A percentile compares a stretch with the other conserved stretches of the same genome.
Conservation (phyloP, 2,329 filamentous ascomycete genomes). For the Triangularia verruculosa region DNA sequence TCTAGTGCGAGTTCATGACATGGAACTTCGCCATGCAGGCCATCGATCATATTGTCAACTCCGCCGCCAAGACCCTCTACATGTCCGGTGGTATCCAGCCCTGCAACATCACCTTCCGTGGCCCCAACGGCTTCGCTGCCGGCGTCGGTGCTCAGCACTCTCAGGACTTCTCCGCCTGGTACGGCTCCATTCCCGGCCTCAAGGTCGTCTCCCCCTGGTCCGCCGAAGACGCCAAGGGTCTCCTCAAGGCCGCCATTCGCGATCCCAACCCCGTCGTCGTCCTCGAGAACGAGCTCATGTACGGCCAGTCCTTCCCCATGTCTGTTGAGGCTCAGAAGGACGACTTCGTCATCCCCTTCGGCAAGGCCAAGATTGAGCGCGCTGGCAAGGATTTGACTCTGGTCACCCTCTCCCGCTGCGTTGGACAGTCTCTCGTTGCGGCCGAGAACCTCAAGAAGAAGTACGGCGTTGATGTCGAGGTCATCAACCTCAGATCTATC, state of each 20-base stretch:
- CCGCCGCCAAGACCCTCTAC: conserved; percentile 97
- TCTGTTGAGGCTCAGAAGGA: conserved; percentile 92
- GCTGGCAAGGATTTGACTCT: conserved; percentile 94
- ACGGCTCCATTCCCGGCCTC: conserved; percentile 93
- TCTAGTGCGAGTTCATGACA: conserved; percentile 98
- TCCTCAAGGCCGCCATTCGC: conserved; percentile 95
- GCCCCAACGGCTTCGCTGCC: conserved; percentile 94
- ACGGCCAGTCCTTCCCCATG: conserved; percentile 95
- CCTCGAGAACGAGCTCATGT: conserved; percentile 85
- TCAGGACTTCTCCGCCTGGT: conserved; percentile 98
- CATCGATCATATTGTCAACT: conserved; percentile 99
- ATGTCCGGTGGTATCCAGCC: conserved; percentile 99
- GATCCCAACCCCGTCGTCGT: conserved; percentile 96
- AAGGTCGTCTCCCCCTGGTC: conserved; percentile 98
- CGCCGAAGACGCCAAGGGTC: conserved; percentile 95
- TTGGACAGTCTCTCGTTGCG: conserved; percentile 84
- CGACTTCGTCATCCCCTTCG: conserved; percentile 95
- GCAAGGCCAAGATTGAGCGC: conserved; percentile 99
- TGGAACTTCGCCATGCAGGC: conserved; percentile 99
- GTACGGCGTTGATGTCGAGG: conserved; percentile 92
- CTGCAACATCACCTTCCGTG: conserved; percentile 99
- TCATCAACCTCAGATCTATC: conserved; percentile 96
- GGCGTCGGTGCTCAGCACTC: conserved; percentile 98
- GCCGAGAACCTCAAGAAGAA: conserved; percentile 93
- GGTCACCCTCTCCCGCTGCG: conserved; percentile 89